Base-by-base conservation (phyloP, 176 grass and related monocot species). In the Melocanna baccifera region DNA sequence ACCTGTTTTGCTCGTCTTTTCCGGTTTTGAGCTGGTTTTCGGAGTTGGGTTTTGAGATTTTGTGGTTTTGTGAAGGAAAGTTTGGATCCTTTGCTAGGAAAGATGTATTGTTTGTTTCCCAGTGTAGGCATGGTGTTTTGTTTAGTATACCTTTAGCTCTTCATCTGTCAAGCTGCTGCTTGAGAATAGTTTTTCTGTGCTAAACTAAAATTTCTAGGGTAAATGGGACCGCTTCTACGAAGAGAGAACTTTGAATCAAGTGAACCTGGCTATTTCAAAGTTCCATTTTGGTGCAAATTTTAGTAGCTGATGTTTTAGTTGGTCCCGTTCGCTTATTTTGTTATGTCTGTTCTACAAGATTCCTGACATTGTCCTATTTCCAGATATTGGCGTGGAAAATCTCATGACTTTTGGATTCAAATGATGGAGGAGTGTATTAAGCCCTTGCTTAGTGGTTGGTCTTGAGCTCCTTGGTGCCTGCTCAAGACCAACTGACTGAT, bases 81-180 rank as follows among this genome's bases (percentile, higher is more conserved):
- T 56, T 83, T 52, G n/a, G 16, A 69, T 82, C 47, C 48, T 83
- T 47, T 46, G 40, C 26, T 63, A 30, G 5, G 15, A 30, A 63
- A 30, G 23, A 30, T 14, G 5, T 63, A 28, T 63, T 61, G 23
- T 61, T 61, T 61, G 58, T 63, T 63, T 15, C 23, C 4, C 5
- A 7, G 12, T 63, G 26, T 63, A 63, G 12, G 61, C 61, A 22
- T 87, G 20, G 32, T 46, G 25, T 47, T 50, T 12, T 16, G 12
- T 72, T 87, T 46, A 71, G 34, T 69, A 34, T 69, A 7, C 30
- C 16, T 58, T 80, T 70, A 72, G 66, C 79, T 62, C 76, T n/a
- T 80, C 74, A 71, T 81, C 76, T 86, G 46, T 45, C 55, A 67
- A 69, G 76, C 63, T 52, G n/a, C 65, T 59, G 71, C 50, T 78